These are phyloP conservation scores for Stylosanthes scabra DNA, from an alignment of 331 rosid genomes.

Conservation along the genomic window DNA sequence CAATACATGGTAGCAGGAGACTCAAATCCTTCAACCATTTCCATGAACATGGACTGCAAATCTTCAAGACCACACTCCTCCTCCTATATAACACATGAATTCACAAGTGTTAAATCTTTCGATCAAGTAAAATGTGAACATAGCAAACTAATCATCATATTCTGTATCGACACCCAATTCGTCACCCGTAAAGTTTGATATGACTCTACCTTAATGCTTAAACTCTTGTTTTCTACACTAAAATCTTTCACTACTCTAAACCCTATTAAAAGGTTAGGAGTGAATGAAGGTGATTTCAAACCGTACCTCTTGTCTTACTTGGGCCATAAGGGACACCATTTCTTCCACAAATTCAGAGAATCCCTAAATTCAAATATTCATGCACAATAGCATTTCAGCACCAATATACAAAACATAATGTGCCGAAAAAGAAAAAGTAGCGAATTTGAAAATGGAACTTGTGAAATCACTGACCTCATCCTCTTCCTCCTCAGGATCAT, in stretches of 20 bases:
- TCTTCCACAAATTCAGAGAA: conserved; percentile 73
- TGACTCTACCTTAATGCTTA: no score
- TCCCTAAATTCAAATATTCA: conserved; percentile 53
- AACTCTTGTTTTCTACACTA: no score
- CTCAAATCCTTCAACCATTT: conserved; percentile 63
- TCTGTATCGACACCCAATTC: no score
- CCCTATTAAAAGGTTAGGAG: background rate
- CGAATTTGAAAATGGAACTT: background rate
- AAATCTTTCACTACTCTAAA: background rate
- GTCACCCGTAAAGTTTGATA: no score
- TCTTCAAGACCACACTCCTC: conserved; percentile 62
- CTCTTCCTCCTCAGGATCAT: conserved; percentile 66
- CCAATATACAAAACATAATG: background rate
- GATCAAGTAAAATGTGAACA: background rate
- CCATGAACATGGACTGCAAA: conserved; percentile 60
- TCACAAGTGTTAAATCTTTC: background rate
- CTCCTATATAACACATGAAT: conserved; percentile 36
- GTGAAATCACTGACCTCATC: conserved; percentile 62
- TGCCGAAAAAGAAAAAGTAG: background rate
- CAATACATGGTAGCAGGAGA: conserved; percentile 31
- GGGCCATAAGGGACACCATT: conserved; percentile 71
- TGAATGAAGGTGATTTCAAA: background rate
- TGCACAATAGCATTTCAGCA: background rate
- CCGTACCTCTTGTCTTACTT: conserved; percentile 66
- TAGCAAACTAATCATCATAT: no score